A percentile compares a stretch with the other conserved stretches of the same genome.
Evolutionary conservation across 495 filamentous ascomycete species (phyloP).

Genomic region (Penicillium mononematosum): DNA sequence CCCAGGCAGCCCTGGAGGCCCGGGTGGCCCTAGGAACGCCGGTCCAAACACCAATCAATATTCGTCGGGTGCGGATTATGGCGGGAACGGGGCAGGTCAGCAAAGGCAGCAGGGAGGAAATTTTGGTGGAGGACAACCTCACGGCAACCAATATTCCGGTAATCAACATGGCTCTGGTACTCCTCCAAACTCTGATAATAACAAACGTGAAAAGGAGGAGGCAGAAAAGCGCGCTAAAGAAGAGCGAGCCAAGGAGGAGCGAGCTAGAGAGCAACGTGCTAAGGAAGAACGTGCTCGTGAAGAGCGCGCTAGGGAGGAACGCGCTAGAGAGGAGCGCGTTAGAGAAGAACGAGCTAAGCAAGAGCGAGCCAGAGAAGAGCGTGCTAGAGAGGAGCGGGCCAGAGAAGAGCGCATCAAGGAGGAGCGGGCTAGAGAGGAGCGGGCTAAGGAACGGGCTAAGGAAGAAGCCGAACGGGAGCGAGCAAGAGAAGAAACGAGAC

Average conservation of each 20-base stretch:
- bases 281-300: neutral
- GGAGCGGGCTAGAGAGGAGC: conserved; percentile 17
- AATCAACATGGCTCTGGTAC: conserved; percentile 34
- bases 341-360: neutral
- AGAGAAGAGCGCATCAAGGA: conserved; percentile 17
- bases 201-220: conserved; percentile 17
- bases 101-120: conserved; percentile 27
- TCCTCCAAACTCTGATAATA: conserved; percentile 24
- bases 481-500: conserved; percentile 65
- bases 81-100: conserved; percentile 11
- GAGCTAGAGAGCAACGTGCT: neutral
- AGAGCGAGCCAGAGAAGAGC: conserved; percentile 1
- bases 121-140: conserved; percentile 29
- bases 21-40: conserved; percentile 19
- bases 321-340: neutral
- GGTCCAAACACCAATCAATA: conserved; percentile 23
- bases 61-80: conserved; percentile 20
- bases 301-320: neutral
- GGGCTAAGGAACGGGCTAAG: conserved; percentile 22
- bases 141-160: conserved; percentile 37
- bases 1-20: neutral
- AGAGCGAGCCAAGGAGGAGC: neutral
- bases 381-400: conserved; percentile 11
- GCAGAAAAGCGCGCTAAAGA: conserved; percentile 10
- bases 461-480: conserved; percentile 63